These are phyloP conservation scores for Hypocrella siamensis DNA, from an alignment of 2,329 filamentous ascomycete species.

Conservation along the genomic window DNA sequence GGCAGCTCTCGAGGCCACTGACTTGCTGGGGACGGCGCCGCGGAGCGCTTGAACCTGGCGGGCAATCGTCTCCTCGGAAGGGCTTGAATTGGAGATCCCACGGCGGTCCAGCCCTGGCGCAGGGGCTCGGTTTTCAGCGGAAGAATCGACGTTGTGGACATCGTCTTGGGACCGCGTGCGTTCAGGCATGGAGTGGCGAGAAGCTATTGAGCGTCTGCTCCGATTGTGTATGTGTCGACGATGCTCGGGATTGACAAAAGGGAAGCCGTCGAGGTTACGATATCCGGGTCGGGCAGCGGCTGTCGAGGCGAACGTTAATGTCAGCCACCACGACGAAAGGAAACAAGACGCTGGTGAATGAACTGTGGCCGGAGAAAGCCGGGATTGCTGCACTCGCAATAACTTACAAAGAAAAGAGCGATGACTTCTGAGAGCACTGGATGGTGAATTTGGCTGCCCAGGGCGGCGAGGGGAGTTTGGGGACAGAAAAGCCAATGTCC, in stretches of 20 bases:
- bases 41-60: constrained; percentile 29
- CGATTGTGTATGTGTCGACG: constrained; percentile 12
- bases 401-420: constrained; percentile 3
- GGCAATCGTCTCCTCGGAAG: constrained; percentile 16
- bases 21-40: constrained; percentile 25
- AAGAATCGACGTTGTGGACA: constrained; percentile 1
- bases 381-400: too few relatives aligned
- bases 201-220: constrained; percentile 10
- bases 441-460: constrained; percentile 1
- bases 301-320: neutral
- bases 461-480: constrained; percentile 3
- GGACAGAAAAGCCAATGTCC: constrained; percentile 4
- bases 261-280: constrained; percentile 1
- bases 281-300: neutral
- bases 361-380: too few relatives aligned
- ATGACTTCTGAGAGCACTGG: constrained; percentile 1
- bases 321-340: too few relatives aligned
- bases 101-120: constrained; percentile 1
- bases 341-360: neutral
- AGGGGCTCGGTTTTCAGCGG: neutral
- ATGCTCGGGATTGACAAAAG: constrained; percentile 9
- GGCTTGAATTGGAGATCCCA: constrained; percentile 1
- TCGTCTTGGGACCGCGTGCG: constrained; percentile 9
- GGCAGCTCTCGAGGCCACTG: constrained; percentile 31
- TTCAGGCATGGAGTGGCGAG: constrained; percentile 11